A percentile compares a stretch with the other conserved stretches of the same genome.
phyloP scores from a whole-genome alignment of 352 stramenopile species.

The Blastocystis sp. region DNA sequence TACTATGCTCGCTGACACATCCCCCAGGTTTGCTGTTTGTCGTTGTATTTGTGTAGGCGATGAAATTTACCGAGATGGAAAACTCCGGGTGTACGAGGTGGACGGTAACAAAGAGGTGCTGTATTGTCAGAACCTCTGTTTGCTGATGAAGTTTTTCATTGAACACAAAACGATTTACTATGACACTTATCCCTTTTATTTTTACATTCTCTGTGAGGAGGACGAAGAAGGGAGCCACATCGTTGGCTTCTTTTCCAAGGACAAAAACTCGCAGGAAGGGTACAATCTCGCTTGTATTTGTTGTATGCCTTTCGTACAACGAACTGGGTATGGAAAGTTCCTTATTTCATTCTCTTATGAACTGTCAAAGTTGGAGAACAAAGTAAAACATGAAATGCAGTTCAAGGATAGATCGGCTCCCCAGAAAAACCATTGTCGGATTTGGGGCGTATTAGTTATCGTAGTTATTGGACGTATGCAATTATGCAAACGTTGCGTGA shows the following conservation, averaged over 20 bases:
- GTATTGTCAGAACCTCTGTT: conserved; percentile 96
- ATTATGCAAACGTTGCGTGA: conserved; percentile 84
- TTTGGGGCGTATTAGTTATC: conserved; percentile 94
- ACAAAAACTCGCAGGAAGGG: conserved; percentile 91
- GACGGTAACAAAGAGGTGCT: conserved; percentile 88
- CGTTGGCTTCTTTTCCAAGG: conserved; percentile 95
- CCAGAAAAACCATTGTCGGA: conserved; percentile 98
- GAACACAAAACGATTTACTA: conserved; percentile 99
- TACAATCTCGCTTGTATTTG: conserved; percentile 99
- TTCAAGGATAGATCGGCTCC: conserved; percentile 73
- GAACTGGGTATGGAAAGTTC: conserved; percentile 97
- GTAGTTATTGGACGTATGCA: conserved; percentile 95
- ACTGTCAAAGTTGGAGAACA: conserved; percentile 93
- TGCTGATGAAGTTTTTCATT: conserved; percentile 97
- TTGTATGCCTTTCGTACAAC: conserved; percentile 95
- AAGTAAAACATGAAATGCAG: conserved; percentile 63
- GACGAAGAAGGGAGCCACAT: conserved; percentile 67
- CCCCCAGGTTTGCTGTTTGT: conserved; percentile 67
- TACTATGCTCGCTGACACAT: neutral
- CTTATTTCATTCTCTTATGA: conserved; percentile 99
- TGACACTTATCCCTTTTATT: conserved; percentile 97
- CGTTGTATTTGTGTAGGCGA: conserved; percentile 67
- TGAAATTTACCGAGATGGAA: conserved; percentile 85
- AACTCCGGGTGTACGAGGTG: conserved; percentile 91
- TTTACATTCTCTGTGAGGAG: conserved; percentile 95